Conservation (phyloP, 805 yeast species). For the Pichia phayaonensis region DNA sequence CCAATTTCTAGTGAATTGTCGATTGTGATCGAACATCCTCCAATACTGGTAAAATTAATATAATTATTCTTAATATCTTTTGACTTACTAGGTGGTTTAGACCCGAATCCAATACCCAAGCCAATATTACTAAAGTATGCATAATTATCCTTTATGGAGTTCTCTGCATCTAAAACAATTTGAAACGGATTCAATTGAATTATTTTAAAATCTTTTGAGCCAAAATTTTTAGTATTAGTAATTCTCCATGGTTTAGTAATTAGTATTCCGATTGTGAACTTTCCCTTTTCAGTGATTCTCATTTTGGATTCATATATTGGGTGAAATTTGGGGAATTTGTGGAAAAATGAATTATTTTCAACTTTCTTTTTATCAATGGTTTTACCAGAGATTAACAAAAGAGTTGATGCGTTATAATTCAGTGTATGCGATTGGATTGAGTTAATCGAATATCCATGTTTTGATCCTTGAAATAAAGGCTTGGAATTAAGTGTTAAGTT, state of each 20-base stretch:
- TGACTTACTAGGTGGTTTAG: constrained; percentile 51
- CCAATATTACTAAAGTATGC: constrained; percentile 67
- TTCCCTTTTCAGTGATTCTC: constrained; percentile 9
- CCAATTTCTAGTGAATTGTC: constrained; percentile 78
- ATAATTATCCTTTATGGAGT: constrained; percentile 20
- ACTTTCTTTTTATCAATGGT: constrained; percentile 42
- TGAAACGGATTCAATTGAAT: constrained; percentile 63
- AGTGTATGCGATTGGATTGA: constrained; percentile 76
- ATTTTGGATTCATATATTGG: constrained; percentile 8
- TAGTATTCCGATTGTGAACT: constrained; percentile 13
- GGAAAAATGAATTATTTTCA: constrained; percentile 34
- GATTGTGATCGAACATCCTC: constrained; percentile 67
- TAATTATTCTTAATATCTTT: constrained; percentile 31
- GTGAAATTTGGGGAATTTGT: constrained; percentile 39
- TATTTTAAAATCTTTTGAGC: constrained; percentile 48
- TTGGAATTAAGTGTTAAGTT: constrained; percentile 39
- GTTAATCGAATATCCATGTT: constrained; percentile 79
- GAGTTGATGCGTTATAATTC: constrained; percentile 86
- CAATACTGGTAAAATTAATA: constrained; percentile 40
- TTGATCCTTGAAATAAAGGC: constrained; percentile 64
- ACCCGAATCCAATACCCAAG: constrained; percentile 81
- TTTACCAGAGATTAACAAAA: constrained; percentile 63
- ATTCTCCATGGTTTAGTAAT: constrained; percentile 58
- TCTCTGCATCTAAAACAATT: constrained; percentile 36
- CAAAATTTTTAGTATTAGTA: constrained; percentile 67